Evolutionary conservation across 1,284 basidiomycete genomes (phyloP).

Genomic region (Sporisorium scitamineum): DNA sequence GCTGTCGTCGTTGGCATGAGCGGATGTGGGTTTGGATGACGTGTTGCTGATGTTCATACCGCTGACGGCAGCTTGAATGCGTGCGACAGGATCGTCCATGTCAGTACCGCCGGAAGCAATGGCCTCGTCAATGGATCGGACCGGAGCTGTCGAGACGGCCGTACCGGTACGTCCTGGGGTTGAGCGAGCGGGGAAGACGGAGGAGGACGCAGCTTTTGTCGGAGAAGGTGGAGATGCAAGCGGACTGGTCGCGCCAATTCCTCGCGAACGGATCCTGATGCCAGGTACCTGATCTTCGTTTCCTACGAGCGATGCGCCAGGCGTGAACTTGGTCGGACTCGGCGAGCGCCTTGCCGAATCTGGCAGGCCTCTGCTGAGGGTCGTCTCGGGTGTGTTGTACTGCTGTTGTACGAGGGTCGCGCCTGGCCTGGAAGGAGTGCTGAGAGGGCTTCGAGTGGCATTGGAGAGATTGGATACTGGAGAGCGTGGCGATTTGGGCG

Average conservation of each 20-base stretch:
- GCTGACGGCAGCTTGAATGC: constrained; percentile 31
- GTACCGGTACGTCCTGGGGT: constrained; percentile 3
- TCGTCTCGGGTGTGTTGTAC: constrained; percentile 37
- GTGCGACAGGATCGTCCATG: constrained; percentile 34
- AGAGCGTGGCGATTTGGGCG: constrained; percentile 45
- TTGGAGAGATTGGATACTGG: constrained; percentile 21
- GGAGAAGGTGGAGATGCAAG: constrained; percentile 17
- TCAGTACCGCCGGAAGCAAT: constrained; percentile 29
- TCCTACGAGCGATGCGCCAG: constrained; percentile 21
- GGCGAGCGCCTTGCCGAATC: constrained; percentile 34
- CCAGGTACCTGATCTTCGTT: constrained; percentile 35
- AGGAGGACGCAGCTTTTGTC: constrained; percentile 21
- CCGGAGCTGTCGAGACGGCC: constrained; percentile 18
- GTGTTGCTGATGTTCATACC: constrained; percentile 20
- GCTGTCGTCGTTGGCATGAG: background rate
- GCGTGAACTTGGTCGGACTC: constrained; percentile 41
- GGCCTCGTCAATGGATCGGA: constrained; percentile 49
- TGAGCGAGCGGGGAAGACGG: background rate
- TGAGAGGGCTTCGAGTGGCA: constrained; percentile 21
- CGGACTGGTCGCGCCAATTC: constrained; percentile 11
- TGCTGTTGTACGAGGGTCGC: constrained; percentile 18
- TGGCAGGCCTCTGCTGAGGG: constrained; percentile 14
- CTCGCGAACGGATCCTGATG: constrained; percentile 40
- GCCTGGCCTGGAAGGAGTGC: constrained; percentile 24
- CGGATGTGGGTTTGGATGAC: background rate